These are phyloP conservation scores for Cercospora beticola DNA, from an alignment of 2,329 filamentous ascomycete genomes.

Conservation along the genomic window DNA sequence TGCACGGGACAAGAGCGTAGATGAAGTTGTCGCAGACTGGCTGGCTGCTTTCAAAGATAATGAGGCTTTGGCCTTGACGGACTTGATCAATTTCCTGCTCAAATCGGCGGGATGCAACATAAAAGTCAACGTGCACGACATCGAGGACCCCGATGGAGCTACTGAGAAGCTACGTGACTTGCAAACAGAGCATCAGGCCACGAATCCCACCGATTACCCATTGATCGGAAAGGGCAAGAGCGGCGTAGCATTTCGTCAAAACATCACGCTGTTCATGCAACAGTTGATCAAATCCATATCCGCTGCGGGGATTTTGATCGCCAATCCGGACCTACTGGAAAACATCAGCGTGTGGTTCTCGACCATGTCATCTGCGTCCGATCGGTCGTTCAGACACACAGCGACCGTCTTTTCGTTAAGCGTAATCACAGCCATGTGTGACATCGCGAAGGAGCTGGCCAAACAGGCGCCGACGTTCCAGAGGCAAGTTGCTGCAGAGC, in stretches of 20 bases:
- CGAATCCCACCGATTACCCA: constrained; percentile 76
- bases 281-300: constrained; percentile 75
- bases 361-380: constrained; percentile 82
- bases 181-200: constrained; percentile 83
- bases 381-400: constrained; percentile 90
- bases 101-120: constrained; percentile 76
- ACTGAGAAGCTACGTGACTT: constrained; percentile 75
- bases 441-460: constrained; percentile 68
- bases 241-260: constrained; percentile 70
- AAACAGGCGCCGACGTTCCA: constrained; percentile 72
- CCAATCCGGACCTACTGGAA: constrained; percentile 73
- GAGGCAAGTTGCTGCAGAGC: constrained; percentile 76
- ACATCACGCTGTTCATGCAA: constrained; percentile 75
- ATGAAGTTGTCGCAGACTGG: constrained; percentile 60
- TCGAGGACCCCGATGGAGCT: constrained; percentile 85
- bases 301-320: constrained; percentile 78
- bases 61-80: constrained; percentile 55
- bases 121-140: constrained; percentile 76
- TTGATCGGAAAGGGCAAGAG: constrained; percentile 79
- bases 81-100: constrained; percentile 62
- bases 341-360: constrained; percentile 88
- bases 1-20: constrained; percentile 53
- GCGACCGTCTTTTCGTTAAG: constrained; percentile 81
- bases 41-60: constrained; percentile 56
- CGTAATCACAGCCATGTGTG: constrained; percentile 74